Evolutionary conservation across 306 rosid genomes (phyloP).

Genomic region (Castanea sativa): DNA sequence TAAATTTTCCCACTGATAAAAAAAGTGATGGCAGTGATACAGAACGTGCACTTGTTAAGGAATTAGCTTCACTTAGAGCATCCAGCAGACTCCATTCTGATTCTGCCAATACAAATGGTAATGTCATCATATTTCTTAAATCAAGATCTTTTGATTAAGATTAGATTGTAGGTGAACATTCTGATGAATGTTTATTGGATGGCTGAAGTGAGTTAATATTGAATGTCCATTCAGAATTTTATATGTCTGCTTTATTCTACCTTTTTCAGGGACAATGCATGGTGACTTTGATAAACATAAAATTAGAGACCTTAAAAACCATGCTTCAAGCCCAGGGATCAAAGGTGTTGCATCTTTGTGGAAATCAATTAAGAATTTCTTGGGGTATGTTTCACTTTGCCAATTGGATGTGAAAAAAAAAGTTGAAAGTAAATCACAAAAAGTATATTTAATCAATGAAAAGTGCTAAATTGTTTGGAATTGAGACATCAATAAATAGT

Average conservation of each 20-base stretch:
- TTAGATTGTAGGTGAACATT: neutral
- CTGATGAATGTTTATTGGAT: slow-evolving; percentile 2
- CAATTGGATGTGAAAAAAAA: neutral
- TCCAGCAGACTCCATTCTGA: slow-evolving; percentile 34
- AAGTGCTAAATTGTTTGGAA: neutral
- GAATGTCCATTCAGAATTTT: neutral
- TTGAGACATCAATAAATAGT: neutral
- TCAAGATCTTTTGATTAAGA: neutral
- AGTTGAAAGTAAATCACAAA: neutral
- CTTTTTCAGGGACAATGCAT: slow-evolving; percentile 40
- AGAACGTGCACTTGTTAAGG: slow-evolving; percentile 63
- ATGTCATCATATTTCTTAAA: slow-evolving; percentile 10
- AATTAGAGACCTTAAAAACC: slow-evolving; percentile 24
- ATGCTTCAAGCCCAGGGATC: slow-evolving; percentile 29
- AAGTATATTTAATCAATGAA: neutral
- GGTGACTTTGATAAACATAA: slow-evolving; percentile 29
- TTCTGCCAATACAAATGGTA: slow-evolving; percentile 42
- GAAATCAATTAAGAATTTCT: slow-evolving; percentile 54
- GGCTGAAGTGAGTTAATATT: neutral
- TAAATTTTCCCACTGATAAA: too few species aligned
- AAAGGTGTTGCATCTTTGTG: slow-evolving; percentile 42
- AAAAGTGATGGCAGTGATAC: slow-evolving; percentile 35
- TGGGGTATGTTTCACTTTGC: slow-evolving; percentile 51
- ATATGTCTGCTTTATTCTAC: slow-evolving; percentile 5
- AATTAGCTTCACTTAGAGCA: slow-evolving; percentile 60